Percentiles rank a stretch among this genome's conserved stretches.
These are phyloP conservation scores for Aurantiochytrium sp. DNA, from an alignment of 108 stramenopile genomes.

Conservation along the genomic window DNA sequence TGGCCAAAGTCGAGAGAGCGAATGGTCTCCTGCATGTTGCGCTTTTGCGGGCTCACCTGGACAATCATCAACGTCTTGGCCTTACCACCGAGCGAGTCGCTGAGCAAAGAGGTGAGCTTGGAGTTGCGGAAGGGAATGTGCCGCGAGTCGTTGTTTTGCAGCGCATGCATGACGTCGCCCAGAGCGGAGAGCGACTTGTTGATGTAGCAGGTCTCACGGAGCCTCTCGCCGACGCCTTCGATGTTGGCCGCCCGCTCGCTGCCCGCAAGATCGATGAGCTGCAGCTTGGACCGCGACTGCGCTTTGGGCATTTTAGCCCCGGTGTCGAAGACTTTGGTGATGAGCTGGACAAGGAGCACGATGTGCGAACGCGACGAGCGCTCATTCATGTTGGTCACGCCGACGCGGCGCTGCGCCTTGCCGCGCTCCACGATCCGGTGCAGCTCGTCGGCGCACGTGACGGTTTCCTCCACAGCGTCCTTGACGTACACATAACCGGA, in stretches of 20 bases:
- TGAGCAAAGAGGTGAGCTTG: constrained; percentile 59
- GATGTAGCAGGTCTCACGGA: constrained; percentile 70
- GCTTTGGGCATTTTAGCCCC: constrained; percentile 34
- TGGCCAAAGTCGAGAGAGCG: constrained; percentile 74
- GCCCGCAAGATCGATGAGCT: constrained; percentile 79
- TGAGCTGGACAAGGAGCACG: constrained; percentile 66
- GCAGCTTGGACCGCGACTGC: constrained; percentile 44
- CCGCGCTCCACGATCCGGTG: constrained; percentile 66
- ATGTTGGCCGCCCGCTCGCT: constrained; percentile 62
- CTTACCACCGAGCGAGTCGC: constrained; percentile 42
- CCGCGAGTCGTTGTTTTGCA: neutral
- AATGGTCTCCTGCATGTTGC: constrained; percentile 74
- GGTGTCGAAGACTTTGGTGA: constrained; percentile 56
- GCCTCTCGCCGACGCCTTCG: constrained; percentile 47
- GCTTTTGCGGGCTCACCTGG: constrained; percentile 63
- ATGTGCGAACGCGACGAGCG: constrained; percentile 79
- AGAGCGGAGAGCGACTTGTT: constrained; percentile 71
- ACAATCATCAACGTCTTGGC: constrained; percentile 57
- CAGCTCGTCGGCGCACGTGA: constrained; percentile 62
- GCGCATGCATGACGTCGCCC: constrained; percentile 63
- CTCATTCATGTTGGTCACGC: constrained; percentile 71
- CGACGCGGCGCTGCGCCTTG: constrained; percentile 66
- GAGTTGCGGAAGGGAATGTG: constrained; percentile 61
- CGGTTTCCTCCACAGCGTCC: constrained; percentile 65
- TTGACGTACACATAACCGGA: constrained; percentile 48